Evolutionary conservation across 176 grass and related monocot genomes (phyloP), one percentile per base, ranked within the genome.

Genomic region (Tillandsia fasciculata): DNA sequence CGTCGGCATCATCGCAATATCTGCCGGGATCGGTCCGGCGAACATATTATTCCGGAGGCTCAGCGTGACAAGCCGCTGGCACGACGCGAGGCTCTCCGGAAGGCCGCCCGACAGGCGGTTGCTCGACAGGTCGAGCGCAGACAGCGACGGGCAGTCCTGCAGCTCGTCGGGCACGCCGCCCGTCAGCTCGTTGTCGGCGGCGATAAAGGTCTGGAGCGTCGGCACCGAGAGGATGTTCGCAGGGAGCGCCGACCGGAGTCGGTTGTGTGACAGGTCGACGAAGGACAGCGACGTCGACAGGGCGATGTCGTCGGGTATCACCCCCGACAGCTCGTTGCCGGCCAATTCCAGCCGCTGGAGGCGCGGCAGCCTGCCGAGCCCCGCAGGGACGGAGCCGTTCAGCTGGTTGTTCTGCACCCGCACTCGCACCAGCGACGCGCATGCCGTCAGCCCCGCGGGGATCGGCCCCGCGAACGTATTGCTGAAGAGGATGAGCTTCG

Each of bases 401-500:
- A 99, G 79, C 13, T 84, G 63, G 69, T 93, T 99, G 80, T 99
- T 93, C 49, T 99, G 94, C 12, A 80, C 86, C n/a, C 94, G 76
- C 50, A 90, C 80, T 15, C 89, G 89, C 51, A 99, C 87, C 24
- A 99, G 82, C 28, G 89, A 54, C 50, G 81, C 52, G 79, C 94
- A 99, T n/a, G 74, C 68, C 28, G 84, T 84, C 47, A 99, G 77
- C 23, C 79, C 71, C 59, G 71, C 47, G 2, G 89, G 94, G 72
- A 92, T 87, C 13, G 86, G 72, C 51, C 94, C 89, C 0, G 84
- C 77, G 76, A 97, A 97, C 26, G 83, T 89, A 54, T 97, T 97
- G 79, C 82, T 97, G 81, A 97, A 97, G n/a, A 97, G 63, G 74
- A 97, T 97, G 51, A 97, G 74, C 77, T 97, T 97, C 48, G 86